These are phyloP conservation scores for Yamadazyma olivae DNA, from an alignment of 805 yeast genomes.

Conservation along the genomic window DNA sequence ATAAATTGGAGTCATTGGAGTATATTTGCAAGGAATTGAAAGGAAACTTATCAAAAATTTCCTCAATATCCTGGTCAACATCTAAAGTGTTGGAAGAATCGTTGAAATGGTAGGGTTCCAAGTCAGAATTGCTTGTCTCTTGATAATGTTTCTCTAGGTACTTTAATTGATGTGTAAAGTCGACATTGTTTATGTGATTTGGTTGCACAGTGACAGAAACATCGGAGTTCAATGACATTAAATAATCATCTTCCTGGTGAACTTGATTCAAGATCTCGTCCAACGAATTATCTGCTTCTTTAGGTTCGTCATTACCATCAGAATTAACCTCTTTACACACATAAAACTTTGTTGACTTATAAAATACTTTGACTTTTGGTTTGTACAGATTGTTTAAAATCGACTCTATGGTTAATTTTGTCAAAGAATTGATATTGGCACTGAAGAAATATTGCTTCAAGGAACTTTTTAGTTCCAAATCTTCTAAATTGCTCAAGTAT, in stretches of 20 bases:
- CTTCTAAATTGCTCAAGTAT: constrained; percentile 17
- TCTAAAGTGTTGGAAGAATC: neutral
- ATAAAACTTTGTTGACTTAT: constrained; percentile 28
- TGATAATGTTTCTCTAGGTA: neutral
- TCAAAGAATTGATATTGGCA: constrained; percentile 16
- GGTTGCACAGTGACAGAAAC: constrained; percentile 24
- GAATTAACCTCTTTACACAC: constrained; percentile 18
- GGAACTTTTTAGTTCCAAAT: constrained; percentile 9
- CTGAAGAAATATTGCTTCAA: constrained; percentile 18
- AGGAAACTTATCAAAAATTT: constrained; percentile 29
- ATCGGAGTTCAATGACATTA: constrained; percentile 30
- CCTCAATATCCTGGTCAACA: neutral
- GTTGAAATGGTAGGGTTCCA: too few species aligned
- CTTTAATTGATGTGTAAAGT: neutral
- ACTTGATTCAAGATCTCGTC: constrained; percentile 4
- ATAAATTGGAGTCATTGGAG: constrained; percentile 39
- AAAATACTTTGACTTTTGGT: constrained; percentile 28
- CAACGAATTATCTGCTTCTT: neutral
- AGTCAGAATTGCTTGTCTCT: too few species aligned
- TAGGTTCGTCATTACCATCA: constrained; percentile 1
- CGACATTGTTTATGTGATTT: neutral
- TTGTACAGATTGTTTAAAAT: constrained; percentile 22
- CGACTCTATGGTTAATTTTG: constrained; percentile 28
- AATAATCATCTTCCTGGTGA: constrained; percentile 26
- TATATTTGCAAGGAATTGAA: constrained; percentile 27